These are phyloP conservation scores for Pyrenochaeta sp. DNA, from an alignment of 2,329 filamentous ascomycete species.

Conservation along the genomic window DNA sequence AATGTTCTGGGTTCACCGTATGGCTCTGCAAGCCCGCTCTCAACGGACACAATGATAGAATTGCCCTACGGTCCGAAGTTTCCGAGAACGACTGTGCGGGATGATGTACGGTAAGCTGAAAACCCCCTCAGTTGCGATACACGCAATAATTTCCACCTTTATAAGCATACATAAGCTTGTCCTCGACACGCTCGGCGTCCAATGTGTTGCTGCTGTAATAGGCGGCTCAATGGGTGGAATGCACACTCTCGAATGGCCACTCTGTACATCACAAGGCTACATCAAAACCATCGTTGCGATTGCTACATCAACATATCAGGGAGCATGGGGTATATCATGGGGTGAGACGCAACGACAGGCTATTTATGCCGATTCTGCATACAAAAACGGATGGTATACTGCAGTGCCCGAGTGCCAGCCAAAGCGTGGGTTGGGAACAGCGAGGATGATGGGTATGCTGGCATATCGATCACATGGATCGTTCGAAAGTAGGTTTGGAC, in stretches of 20 bases:
- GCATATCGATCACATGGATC: conserved; percentile 49
- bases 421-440: conserved; percentile 42
- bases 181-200: conserved; percentile 63
- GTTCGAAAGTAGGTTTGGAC: conserved; percentile 49
- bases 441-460: conserved; percentile 52
- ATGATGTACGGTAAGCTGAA: conserved; percentile 19
- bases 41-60: conserved; percentile 26
- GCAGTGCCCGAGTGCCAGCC: conserved; percentile 46
- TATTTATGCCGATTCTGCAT: conserved; percentile 46
- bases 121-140: neutral
- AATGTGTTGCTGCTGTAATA: conserved; percentile 62
- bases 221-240: conserved; percentile 68
- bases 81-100: conserved; percentile 22
- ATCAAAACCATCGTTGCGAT: conserved; percentile 64
- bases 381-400: conserved; percentile 46
- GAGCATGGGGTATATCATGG: conserved; percentile 68
- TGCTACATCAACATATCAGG: conserved; percentile 64
- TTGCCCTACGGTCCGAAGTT: conserved; percentile 19
- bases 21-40: conserved; percentile 62
- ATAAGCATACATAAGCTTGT: conserved; percentile 62
- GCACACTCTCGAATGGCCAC: conserved; percentile 65
- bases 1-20: conserved; percentile 66
- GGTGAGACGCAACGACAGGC: conserved; percentile 65
- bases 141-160: neutral
- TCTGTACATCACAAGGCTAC: conserved; percentile 55